Conservation (phyloP, 495 filamentous ascomycete genomes). For the Podospora appendiculata region DNA sequence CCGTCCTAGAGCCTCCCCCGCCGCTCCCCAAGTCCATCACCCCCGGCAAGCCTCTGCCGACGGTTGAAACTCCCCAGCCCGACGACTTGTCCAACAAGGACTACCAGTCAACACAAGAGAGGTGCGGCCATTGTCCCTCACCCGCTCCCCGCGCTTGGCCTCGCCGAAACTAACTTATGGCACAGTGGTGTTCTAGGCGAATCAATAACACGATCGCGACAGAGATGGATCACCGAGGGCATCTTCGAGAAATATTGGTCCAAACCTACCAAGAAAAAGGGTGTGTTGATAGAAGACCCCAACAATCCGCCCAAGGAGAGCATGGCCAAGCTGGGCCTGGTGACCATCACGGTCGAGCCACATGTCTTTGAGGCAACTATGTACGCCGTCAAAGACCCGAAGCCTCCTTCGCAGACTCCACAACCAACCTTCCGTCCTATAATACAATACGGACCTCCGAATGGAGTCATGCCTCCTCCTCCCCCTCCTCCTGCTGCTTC, state of each 20-base stretch:
- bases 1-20: constrained; percentile 36
- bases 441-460: constrained; percentile 62
- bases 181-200: constrained; percentile 73
- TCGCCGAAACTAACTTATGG: not conserved
- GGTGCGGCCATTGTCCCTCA: constrained; percentile 38
- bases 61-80: constrained; percentile 60
- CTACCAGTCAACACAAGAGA: constrained; percentile 79
- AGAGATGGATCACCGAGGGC: constrained; percentile 81
- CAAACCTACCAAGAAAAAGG: constrained; percentile 78
- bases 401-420: constrained; percentile 28
- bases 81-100: constrained; percentile 55
- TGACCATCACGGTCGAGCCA: constrained; percentile 79
- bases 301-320: constrained; percentile 79
- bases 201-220: constrained; percentile 75
- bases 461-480: constrained; percentile 48
- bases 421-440: constrained; percentile 44
- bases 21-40: constrained; percentile 52
- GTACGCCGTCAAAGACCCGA: constrained; percentile 73
- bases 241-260: constrained; percentile 92
- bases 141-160: not conserved
- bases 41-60: constrained; percentile 62
- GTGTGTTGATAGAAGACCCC: constrained; percentile 56
- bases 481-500: constrained; percentile 28
- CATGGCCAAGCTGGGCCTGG: constrained; percentile 75
- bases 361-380: constrained; percentile 85